A percentile compares a stretch with the other conserved stretches of the same genome.
These are phyloP conservation scores for Aspergillus sclerotiicarbonarius DNA, from an alignment of 495 filamentous ascomycete species.

Conservation along the genomic window DNA sequence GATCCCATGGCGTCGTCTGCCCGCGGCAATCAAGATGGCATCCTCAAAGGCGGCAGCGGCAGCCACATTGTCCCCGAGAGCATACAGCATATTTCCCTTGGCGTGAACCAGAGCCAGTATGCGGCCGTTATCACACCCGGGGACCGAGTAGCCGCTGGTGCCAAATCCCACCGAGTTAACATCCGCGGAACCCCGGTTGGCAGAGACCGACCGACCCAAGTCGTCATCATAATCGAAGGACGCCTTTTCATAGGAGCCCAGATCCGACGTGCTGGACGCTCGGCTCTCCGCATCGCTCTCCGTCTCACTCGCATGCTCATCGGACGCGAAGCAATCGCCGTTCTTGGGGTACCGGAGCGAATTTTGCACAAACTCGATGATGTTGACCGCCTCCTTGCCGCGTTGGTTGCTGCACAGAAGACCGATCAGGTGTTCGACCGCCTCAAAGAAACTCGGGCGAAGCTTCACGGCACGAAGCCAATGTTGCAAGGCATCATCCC, in stretches of 20 bases:
- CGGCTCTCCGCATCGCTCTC: slow-evolving; percentile 54
- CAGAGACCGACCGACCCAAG: slow-evolving; percentile 23
- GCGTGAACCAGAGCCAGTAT: slow-evolving; percentile 91
- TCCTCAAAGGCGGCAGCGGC: slow-evolving; percentile 94
- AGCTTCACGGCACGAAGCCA: slow-evolving; percentile 82
- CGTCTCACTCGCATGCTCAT: slow-evolving; percentile 55
- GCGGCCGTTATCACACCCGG: slow-evolving; percentile 87
- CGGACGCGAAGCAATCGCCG: slow-evolving; percentile 46
- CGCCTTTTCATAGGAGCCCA: slow-evolving; percentile 53
- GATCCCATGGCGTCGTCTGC: slow-evolving; percentile 68
- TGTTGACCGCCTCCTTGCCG: slow-evolving; percentile 79
- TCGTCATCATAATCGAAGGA: slow-evolving; percentile 60
- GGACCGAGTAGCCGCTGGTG: slow-evolving; percentile 81
- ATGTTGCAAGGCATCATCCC: slow-evolving; percentile 79
- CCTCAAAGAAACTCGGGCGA: slow-evolving; percentile 90
- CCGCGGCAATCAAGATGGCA: slow-evolving; percentile 84
- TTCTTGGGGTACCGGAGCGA: slow-evolving; percentile 59
- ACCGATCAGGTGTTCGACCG: slow-evolving; percentile 91
- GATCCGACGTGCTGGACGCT: slow-evolving; percentile 47
- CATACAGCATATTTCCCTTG: slow-evolving; percentile 98
- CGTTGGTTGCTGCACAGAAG: slow-evolving; percentile 80
- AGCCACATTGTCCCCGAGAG: slow-evolving; percentile 76
- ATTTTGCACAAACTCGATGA: slow-evolving; percentile 86
- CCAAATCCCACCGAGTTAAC: slow-evolving; percentile 58
- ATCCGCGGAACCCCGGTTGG: slow-evolving; percentile 30